Base-by-base conservation (phyloP, 192 early-diverging fungal species). In the Powellomyces hirtus region DNA sequence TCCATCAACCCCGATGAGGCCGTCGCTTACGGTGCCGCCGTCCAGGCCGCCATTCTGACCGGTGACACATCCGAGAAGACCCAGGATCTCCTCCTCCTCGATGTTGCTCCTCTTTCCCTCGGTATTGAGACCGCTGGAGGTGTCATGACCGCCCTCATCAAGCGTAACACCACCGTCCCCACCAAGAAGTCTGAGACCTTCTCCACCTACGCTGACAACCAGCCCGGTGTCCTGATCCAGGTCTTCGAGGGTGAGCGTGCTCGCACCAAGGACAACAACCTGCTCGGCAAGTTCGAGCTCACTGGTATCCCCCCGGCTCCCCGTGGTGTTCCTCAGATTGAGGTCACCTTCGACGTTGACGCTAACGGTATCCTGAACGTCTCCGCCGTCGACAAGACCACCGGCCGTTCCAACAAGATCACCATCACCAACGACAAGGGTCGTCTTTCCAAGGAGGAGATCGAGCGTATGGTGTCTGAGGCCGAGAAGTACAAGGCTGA, bases 381-480 rank as follows among this genome's bases (percentile, higher is more conserved):
- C 75, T 68, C 66, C 35, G 94, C 94, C 58, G 78, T 90, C 64
- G 94, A 95, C 85, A 96, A 97, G 90, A 90, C 92, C 71, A 96
- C 92, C 64, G 92, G 93, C 62, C 85, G 88, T 72, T 88, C 90
- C 73, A 94, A 95, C 88, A 97, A 94, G 88, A 96, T 97, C 80
- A 96, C 94, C 80, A 95, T 98, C 87, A 95, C 94, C 85, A 94
- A 96, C 88, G 94, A 96, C 88, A 95, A 96, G 89, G 95, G 95
- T 63, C 91, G 94, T 75, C 88, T 98, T 62, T 90, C 93, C 68
- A 95, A 97, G 89, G 97, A 97, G 76, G 94, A 97, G 72, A 97
- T 98, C 74, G 95, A 98, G 81, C 93, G 94, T 75, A 95, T 97
- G 93, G 91, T 98, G 45, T 64, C 74, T 62, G 93, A 97, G 42